Conservation (phyloP, 1,139 yeast species). For the Tardiomyces depauwii region DNA sequence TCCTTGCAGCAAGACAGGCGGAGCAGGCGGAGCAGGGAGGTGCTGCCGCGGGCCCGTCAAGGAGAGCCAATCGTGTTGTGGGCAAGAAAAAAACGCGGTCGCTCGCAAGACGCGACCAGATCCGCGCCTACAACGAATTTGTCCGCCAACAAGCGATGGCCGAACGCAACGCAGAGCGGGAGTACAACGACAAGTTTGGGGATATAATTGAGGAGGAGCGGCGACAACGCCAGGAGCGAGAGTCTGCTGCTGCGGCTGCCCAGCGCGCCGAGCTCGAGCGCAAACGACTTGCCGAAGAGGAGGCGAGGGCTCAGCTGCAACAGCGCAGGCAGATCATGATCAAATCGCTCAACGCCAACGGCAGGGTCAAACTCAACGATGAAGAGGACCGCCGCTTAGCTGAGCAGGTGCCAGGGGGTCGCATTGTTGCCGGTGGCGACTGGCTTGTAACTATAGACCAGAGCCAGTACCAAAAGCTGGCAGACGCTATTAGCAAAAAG, state of each 20-base stretch:
- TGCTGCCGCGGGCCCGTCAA: neutral
- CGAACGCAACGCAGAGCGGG: slow-evolving; percentile 12
- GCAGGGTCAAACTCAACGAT: slow-evolving; percentile 8
- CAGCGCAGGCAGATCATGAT: slow-evolving; percentile 8
- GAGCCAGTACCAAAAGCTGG: slow-evolving; percentile 2
- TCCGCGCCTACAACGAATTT: slow-evolving; percentile 23
- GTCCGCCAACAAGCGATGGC: slow-evolving; percentile 21
- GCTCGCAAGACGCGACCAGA: slow-evolving; percentile 20
- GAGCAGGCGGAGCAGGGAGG: neutral
- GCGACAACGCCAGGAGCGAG: slow-evolving; percentile 13
- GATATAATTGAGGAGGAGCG: slow-evolving; percentile 20
- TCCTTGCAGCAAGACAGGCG: neutral
- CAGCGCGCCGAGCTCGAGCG: slow-evolving; percentile 1
- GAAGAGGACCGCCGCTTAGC: slow-evolving; percentile 9
- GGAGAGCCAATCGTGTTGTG: slow-evolving; percentile 11
- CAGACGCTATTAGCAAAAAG: neutral
- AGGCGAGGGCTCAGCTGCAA: slow-evolving; percentile 5
- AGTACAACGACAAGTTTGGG: slow-evolving; percentile 19
- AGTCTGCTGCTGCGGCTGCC: slow-evolving; percentile 10
- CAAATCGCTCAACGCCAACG: slow-evolving; percentile 4
- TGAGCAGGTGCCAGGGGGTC: slow-evolving; percentile 2
- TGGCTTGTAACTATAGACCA: slow-evolving; percentile 8
- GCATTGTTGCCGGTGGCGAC: slow-evolving; percentile 9
- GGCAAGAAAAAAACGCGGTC: slow-evolving; percentile 25
- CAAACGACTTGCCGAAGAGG: slow-evolving; percentile 13